Percentiles rank a stretch among this genome's conserved stretches.
Conservation (phyloP, 352 stramenopile genomes). For the Plasmopara halstedii region DNA sequence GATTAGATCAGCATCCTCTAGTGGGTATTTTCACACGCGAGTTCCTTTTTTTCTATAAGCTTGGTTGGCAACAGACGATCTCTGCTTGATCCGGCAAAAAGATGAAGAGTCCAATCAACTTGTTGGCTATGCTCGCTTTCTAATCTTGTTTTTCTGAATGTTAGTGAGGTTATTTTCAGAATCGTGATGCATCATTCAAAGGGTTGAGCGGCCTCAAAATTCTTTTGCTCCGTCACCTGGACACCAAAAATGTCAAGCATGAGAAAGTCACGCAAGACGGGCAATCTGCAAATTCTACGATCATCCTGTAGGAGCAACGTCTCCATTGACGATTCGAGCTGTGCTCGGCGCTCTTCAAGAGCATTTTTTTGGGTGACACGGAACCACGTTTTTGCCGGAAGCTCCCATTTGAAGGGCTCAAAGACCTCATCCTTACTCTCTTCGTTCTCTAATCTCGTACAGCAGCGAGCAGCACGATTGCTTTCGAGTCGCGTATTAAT, state of each 20-base stretch:
- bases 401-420: conserved; percentile 38
- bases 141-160: background rate
- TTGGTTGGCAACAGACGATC: background rate
- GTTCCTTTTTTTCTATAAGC: too few relatives aligned
- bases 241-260: conserved; percentile 74
- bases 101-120: background rate
- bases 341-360: conserved; percentile 53
- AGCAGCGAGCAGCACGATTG: conserved; percentile 9
- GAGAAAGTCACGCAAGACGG: conserved; percentile 65
- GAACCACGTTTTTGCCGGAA: conserved; percentile 79
- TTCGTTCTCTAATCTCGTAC: conserved; percentile 1
- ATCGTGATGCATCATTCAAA: conserved; percentile 13
- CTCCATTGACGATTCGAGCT: conserved; percentile 49
- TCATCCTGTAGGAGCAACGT: conserved; percentile 34
- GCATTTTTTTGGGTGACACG: conserved; percentile 46
- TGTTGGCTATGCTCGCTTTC: background rate
- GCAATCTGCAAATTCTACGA: conserved; percentile 33
- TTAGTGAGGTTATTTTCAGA: background rate
- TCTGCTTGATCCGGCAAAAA: background rate
- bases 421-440: conserved; percentile 6
- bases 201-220: conserved; percentile 10
- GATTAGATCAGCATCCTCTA: too few relatives aligned
- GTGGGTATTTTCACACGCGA: too few relatives aligned
- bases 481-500: conserved; percentile 34
- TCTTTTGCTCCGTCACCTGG: conserved; percentile 59